phyloP scores from a whole-genome alignment of 2,329 filamentous ascomycete genomes.

The Aspergillus pseudoviridinutans region DNA sequence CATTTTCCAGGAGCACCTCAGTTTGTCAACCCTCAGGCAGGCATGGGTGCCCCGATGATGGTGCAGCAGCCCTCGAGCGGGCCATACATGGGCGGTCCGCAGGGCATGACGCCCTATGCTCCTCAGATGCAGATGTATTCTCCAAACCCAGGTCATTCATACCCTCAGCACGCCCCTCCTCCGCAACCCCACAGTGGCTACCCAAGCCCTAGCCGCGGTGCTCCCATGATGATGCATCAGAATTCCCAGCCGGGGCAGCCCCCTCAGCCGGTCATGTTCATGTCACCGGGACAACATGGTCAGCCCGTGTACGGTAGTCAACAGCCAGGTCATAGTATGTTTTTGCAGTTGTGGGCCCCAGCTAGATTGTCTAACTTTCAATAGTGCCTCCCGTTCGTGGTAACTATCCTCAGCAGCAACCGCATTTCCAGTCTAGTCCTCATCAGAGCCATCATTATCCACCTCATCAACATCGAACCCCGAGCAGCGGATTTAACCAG shows the following conservation, averaged over 20 bases:
- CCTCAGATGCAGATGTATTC: conserved; percentile 83
- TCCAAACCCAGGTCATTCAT: conserved; percentile 67
- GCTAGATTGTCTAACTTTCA: conserved; percentile 27
- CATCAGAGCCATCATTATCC: conserved; percentile 62
- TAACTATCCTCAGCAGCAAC: conserved; percentile 57
- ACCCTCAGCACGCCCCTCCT: conserved; percentile 50
- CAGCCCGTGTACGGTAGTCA: conserved; percentile 69
- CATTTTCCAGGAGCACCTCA: conserved; percentile 69
- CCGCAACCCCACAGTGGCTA: conserved; percentile 65
- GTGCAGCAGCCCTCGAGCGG: conserved; percentile 67
- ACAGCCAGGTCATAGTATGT: conserved; percentile 71
- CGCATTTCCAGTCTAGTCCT: conserved; percentile 63
- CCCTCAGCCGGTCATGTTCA: conserved; percentile 63
- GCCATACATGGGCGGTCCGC: conserved; percentile 68
- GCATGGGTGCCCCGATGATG: conserved; percentile 79
- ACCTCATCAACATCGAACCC: conserved; percentile 53
- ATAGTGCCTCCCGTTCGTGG: conserved; percentile 57
- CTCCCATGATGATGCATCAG: conserved; percentile 92
- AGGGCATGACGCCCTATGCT: conserved; percentile 62
- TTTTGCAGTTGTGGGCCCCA: conserved; percentile 9
- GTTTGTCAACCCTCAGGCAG: conserved; percentile 67
- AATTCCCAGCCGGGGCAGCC: conserved; percentile 86
- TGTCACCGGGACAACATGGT: conserved; percentile 72
- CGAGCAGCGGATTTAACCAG: conserved; percentile 55
- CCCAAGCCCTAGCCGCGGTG: conserved; percentile 80